Evolutionary conservation across 805 yeast genomes (phyloP), one percentile per base, ranked within the genome.

Genomic region (Ascoidea asiatica): DNA sequence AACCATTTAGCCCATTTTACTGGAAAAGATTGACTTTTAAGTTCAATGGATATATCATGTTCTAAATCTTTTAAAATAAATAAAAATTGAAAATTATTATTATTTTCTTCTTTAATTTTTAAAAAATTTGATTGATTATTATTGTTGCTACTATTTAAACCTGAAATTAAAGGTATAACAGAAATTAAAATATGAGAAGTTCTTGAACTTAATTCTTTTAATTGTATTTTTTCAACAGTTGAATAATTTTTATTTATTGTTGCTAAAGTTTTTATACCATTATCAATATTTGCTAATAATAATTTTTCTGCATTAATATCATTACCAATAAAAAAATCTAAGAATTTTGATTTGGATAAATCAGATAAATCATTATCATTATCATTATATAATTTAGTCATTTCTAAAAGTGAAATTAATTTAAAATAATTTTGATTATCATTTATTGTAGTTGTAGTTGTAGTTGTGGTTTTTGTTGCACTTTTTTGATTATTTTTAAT

Each of bases 1-100:
- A 90, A 69, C 98, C 98, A 92, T n/a, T 75, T 66, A 7, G 88
- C 81, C 98, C 98, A 92, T 57, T 76, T 79, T 40, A 75, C 58
- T 8, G 98, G 97, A 67, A 87, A 82, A 5, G 95, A 78, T 61
- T 92, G 98, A 0, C 97, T 84, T 52, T 81, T 79, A 43, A 86
- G 79, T 22, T 77, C 70, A 40, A 86, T 72, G 5, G 80, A 72
- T 50, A 92, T 76, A 50, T 77, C 73, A 62, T 92, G 90, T 37
- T 82, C 78, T 39, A 78, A 75, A 57, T 92, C 98, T 52, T 77
- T 75, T 52, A 92, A 67, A 19, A 85, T 73, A 35, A 88, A 67
- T 6, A 86, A 75, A 59, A 92, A 89, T 37, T 77, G 73, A 57
- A 90, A 89, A 11, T 84, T 73, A 20, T 71, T 67, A 1, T 73